Conservation (phyloP, 139 green algal genomes). For the Coccomyxa sp. region DNA sequence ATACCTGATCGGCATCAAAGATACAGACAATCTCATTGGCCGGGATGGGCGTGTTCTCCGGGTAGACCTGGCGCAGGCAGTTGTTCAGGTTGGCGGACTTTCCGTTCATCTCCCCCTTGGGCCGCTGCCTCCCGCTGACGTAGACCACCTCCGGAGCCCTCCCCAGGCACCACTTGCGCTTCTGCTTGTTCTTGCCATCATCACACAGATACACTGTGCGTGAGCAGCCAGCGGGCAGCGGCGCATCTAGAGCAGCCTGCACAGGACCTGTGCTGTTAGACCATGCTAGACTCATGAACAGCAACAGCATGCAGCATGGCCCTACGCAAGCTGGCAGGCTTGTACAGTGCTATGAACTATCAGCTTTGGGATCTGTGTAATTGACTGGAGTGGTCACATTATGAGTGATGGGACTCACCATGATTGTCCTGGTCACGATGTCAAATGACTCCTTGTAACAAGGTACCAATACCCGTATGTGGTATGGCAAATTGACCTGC, state of each 20-base stretch:
- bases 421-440: constrained; percentile 35
- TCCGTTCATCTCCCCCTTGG: constrained; percentile 48
- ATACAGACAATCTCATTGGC: constrained; percentile 48
- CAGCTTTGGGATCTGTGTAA: too few relatives aligned
- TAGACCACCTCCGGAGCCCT: constrained; percentile 31
- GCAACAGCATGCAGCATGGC: neutral
- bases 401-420: neutral
- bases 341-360: too few relatives aligned
- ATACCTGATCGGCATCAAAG: constrained; percentile 65
- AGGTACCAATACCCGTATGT: constrained; percentile 52
- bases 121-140: constrained; percentile 34
- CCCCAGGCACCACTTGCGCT: constrained; percentile 18
- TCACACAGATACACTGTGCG: constrained; percentile 52
- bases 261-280: neutral
- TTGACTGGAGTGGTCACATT: too few relatives aligned
- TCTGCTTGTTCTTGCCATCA: constrained; percentile 23
- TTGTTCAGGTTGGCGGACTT: constrained; percentile 68
- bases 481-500: constrained; percentile 34
- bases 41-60: constrained; percentile 24
- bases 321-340: neutral
- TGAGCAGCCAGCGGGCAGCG: constrained; percentile 36
- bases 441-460: constrained; percentile 60
- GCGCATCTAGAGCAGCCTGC: constrained; percentile 32
- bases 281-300: neutral
- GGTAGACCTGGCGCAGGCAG: constrained; percentile 33